A percentile compares a stretch with the other conserved stretches of the same genome.
These are phyloP conservation scores for Soucietia sequanensis DNA, from an alignment of 805 yeast genomes.

Conservation along the genomic window DNA sequence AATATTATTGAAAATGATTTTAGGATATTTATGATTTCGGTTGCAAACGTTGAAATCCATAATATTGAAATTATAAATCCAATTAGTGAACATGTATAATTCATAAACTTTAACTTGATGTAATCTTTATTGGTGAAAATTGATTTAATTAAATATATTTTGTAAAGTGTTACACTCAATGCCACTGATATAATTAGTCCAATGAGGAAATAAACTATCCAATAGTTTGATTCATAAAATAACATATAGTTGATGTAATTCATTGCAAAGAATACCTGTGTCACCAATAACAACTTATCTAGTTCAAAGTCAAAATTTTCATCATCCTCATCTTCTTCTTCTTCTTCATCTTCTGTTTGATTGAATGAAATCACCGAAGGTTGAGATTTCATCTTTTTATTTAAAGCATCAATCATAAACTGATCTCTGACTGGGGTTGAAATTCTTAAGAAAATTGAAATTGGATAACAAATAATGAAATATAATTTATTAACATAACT, in stretches of 20 bases:
- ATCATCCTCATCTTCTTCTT: conserved; percentile 4
- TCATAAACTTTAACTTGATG: background rate
- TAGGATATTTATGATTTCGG: conserved; percentile 64
- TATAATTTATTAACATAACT: conserved; percentile 11
- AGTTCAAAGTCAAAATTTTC: conserved; percentile 13
- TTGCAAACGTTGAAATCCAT: conserved; percentile 69
- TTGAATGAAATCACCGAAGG: conserved; percentile 1
- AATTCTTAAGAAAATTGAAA: conserved; percentile 22
- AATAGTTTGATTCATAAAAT: conserved; percentile 8
- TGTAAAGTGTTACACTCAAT: background rate
- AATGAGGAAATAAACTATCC: conserved; percentile 12
- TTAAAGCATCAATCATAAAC: conserved; percentile 5
- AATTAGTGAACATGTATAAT: conserved; percentile 25
- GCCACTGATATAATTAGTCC: conserved; percentile 6
- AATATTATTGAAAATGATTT: conserved; percentile 59
- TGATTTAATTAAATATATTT: conserved; percentile 1
- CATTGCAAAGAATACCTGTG: conserved; percentile 31
- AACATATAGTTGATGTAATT: conserved; percentile 19
- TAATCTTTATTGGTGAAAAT: conserved; percentile 7
- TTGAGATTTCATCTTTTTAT: conserved; percentile 3
- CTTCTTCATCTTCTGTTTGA: conserved; percentile 6
- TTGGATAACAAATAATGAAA: conserved; percentile 18
- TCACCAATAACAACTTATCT: conserved; percentile 18
- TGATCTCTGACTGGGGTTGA: conserved; percentile 35
- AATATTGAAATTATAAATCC: conserved; percentile 70